A percentile compares a stretch with the other conserved stretches of the same genome.
These are phyloP conservation scores for Elasticomyces elasticus DNA, from an alignment of 495 filamentous ascomycete genomes.

Conservation along the genomic window DNA sequence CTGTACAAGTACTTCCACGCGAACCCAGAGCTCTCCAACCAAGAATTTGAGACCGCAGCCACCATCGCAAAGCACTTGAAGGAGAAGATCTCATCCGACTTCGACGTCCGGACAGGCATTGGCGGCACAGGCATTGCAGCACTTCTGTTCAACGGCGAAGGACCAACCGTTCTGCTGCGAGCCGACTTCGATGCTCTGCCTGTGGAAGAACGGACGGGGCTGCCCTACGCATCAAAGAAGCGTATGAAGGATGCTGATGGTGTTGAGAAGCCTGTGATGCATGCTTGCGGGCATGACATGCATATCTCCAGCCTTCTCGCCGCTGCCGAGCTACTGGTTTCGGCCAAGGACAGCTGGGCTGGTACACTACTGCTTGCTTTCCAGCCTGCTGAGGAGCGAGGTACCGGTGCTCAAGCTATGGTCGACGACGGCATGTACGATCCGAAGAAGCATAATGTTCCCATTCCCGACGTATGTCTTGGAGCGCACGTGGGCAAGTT, in stretches of 20 bases:
- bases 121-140: slow-evolving; percentile 49
- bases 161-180: slow-evolving; percentile 45
- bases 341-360: slow-evolving; percentile 38
- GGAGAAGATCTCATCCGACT: slow-evolving; percentile 25
- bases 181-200: slow-evolving; percentile 57
- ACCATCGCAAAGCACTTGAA: slow-evolving; percentile 33
- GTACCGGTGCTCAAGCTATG: slow-evolving; percentile 50
- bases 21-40: slow-evolving; percentile 47
- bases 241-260: slow-evolving; percentile 36
- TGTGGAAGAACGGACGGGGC: slow-evolving; percentile 44
- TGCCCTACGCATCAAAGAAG: slow-evolving; percentile 45
- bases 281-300: slow-evolving; percentile 60
- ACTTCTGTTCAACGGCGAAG: slow-evolving; percentile 46
- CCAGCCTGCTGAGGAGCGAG: slow-evolving; percentile 51
- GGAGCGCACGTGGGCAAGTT: slow-evolving; percentile 54
- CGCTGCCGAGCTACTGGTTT: slow-evolving; percentile 37
- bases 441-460: slow-evolving; percentile 29
- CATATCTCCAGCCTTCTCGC: slow-evolving; percentile 47
- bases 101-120: slow-evolving; percentile 40
- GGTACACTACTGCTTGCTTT: slow-evolving; percentile 51
- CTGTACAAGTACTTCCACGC: slow-evolving; percentile 49
- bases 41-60: slow-evolving; percentile 41
- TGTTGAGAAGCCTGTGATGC: slow-evolving; percentile 44
- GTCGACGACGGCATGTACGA: slow-evolving; percentile 52
- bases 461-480: slow-evolving; percentile 46